These are phyloP conservation scores for Anisodus tanguticus DNA, from an alignment of 257 asterid species.

Conservation along the genomic window DNA sequence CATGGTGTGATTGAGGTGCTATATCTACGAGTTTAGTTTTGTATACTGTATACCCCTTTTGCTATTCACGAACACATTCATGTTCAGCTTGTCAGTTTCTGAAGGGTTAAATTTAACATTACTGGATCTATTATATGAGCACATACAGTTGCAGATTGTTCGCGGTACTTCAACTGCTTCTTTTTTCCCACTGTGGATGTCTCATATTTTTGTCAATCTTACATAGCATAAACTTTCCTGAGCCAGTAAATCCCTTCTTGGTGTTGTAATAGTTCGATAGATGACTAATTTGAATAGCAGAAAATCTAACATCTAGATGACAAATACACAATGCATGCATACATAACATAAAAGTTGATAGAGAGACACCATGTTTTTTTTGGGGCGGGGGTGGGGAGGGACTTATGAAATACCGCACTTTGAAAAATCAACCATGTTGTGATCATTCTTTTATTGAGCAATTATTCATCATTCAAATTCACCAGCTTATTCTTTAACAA, in stretches of 20 bases:
- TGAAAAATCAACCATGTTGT: slow-evolving; percentile 12
- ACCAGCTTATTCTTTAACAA: slow-evolving; percentile 45
- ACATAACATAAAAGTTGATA: not conserved
- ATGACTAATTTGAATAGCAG: slow-evolving; percentile 12
- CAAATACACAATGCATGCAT: not conserved
- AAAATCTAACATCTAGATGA: not conserved
- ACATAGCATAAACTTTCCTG: slow-evolving; percentile 8
- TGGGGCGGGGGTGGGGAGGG: no score
- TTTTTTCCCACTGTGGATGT: slow-evolving; percentile 35
- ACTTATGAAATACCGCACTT: not conserved
- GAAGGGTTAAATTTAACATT: not conserved
- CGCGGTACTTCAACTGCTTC: slow-evolving; percentile 41
- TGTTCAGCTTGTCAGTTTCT: slow-evolving; percentile 22
- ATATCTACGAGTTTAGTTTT: slow-evolving; percentile 35
- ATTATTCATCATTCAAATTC: slow-evolving; percentile 42
- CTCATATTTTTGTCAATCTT: slow-evolving; percentile 23
- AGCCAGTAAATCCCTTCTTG: not conserved
- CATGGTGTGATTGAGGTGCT: slow-evolving; percentile 45
- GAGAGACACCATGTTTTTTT: not conserved
- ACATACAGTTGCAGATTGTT: slow-evolving; percentile 38
- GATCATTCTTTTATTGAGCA: slow-evolving; percentile 40
- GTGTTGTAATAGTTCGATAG: not conserved
- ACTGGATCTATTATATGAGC: slow-evolving; percentile 27
- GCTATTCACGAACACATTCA: slow-evolving; percentile 25
- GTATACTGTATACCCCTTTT: slow-evolving; percentile 41